phyloP scores from a whole-genome alignment of 1,284 basidiomycete species.

The Wallemia mellicola region DNA sequence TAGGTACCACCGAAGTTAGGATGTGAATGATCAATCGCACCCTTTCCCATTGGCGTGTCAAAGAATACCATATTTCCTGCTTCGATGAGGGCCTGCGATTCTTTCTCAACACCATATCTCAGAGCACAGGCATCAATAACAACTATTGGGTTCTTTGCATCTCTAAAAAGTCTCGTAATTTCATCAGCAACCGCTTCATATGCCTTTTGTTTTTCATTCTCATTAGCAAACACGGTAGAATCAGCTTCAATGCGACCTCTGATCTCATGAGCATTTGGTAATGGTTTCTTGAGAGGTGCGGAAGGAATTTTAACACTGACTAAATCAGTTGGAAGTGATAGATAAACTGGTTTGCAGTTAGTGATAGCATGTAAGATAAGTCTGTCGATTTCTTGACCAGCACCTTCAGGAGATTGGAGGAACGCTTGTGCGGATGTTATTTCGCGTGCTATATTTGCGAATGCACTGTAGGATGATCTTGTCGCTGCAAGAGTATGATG shows the following conservation, averaged over 20 bases:
- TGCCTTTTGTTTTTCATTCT: constrained; percentile 27
- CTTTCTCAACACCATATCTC: constrained; percentile 40
- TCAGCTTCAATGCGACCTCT: constrained; percentile 5
- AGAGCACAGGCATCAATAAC: constrained; percentile 67
- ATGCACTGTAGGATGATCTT: constrained; percentile 31
- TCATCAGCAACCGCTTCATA: constrained; percentile 43
- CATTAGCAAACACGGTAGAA: constrained; percentile 11
- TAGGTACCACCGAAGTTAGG: constrained; percentile 63
- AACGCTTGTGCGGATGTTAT: constrained; percentile 40
- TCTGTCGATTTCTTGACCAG: constrained; percentile 45
- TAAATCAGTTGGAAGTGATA: constrained; percentile 62
- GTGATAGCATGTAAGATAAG: constrained; percentile 43
- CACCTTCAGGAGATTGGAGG: constrained; percentile 25
- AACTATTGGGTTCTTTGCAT: constrained; percentile 37
- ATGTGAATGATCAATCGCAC: constrained; percentile 43
- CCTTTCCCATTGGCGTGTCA: constrained; percentile 31
- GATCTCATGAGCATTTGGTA: constrained; percentile 30
- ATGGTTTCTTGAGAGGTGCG: constrained; percentile 30
- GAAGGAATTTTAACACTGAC: constrained; percentile 37
- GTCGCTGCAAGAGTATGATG: not conserved
- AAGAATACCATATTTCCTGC: constrained; percentile 40
- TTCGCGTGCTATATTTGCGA: constrained; percentile 39
- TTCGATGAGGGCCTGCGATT: constrained; percentile 36
- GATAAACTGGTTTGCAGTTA: constrained; percentile 27
- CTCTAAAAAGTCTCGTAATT: constrained; percentile 31